Evolutionary conservation across 1,284 basidiomycete genomes (phyloP).

Genomic region (Pseudozyma hubeiensis): DNA sequence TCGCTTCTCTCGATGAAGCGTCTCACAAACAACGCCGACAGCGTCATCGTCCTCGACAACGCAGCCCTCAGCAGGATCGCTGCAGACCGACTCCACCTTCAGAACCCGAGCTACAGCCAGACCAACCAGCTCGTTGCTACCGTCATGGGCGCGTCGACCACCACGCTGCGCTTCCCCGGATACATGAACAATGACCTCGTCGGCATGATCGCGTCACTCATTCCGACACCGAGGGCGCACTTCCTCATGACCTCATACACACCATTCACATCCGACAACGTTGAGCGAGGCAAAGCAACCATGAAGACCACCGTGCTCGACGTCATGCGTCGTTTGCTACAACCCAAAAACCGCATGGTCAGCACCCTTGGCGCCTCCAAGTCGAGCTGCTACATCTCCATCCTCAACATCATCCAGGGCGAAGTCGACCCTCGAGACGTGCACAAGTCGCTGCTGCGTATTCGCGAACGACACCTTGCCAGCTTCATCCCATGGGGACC

Average conservation of each 20-base stretch:
- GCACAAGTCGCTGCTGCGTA: conserved; percentile 95
- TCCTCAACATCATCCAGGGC: conserved; percentile 97
- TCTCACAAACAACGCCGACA: conserved; percentile 94
- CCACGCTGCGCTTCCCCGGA: conserved; percentile 94
- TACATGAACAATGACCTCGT: conserved; percentile 99
- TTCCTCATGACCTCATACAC: conserved; percentile 99
- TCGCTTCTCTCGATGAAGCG: conserved; percentile 92
- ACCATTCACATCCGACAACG: conserved; percentile 89
- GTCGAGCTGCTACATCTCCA: conserved; percentile 82
- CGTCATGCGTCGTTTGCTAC: conserved; percentile 96
- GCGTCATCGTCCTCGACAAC: conserved; percentile 96
- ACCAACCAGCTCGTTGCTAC: conserved; percentile 68
- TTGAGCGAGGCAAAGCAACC: conserved; percentile 66
- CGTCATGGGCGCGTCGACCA: conserved; percentile 83
- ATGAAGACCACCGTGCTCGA: conserved; percentile 77
- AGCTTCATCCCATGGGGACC: conserved; percentile 99
- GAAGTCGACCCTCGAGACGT: conserved; percentile 97
- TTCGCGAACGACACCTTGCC: conserved; percentile 93
- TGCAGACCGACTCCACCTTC: conserved; percentile 87
- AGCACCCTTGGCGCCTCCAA: conserved; percentile 75
- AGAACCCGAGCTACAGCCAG: conserved; percentile 87
- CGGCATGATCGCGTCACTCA: conserved; percentile 94
- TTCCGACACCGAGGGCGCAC: conserved; percentile 98
- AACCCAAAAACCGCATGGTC: conserved; percentile 99
- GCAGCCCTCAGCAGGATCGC: conserved; percentile 91